Evolutionary conservation across 768 basidiomycete species (phyloP).

Genomic region (Phylloporus scabripes): DNA sequence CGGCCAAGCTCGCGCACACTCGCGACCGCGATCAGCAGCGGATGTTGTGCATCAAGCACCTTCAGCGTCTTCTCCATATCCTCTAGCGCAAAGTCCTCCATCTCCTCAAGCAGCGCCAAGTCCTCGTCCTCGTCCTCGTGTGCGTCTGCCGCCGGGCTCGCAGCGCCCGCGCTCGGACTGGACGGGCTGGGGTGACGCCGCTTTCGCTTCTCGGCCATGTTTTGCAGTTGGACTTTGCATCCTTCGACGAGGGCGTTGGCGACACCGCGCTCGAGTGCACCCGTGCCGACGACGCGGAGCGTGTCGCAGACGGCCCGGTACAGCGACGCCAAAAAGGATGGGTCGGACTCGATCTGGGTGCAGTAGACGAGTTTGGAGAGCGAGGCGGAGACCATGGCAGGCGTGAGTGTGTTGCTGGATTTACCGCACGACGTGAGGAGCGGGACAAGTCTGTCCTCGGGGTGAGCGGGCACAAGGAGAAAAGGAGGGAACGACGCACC

Average conservation of each 20-base stretch:
- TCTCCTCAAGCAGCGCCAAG: conserved; percentile 67
- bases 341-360: conserved; percentile 62
- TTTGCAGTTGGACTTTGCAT: conserved; percentile 64
- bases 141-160: background rate
- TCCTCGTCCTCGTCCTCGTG: conserved; percentile 59
- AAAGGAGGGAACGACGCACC: conserved; percentile 41
- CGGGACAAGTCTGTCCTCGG: conserved; percentile 53
- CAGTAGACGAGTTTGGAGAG: conserved; percentile 60
- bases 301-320: conserved; percentile 67
- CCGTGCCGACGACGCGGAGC: conserved; percentile 43
- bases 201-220: conserved; percentile 65
- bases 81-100: conserved; percentile 78
- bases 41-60: conserved; percentile 53
- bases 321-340: conserved; percentile 72
- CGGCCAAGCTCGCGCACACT: conserved; percentile 65
- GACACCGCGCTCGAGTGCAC: conserved; percentile 49
- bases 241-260: conserved; percentile 56
- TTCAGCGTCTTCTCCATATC: conserved; percentile 66
- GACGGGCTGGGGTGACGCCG: conserved; percentile 33
- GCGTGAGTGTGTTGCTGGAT: conserved; percentile 55
- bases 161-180: background rate
- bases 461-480: background rate
- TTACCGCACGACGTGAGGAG: conserved; percentile 68
- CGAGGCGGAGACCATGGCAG: conserved; percentile 62
- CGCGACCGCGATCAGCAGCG: conserved; percentile 60